A percentile compares a stretch with the other conserved stretches of the same genome.
phyloP scores from a whole-genome alignment of 2,329 filamentous ascomycete species.

The Sarocladiaceae sp. region DNA sequence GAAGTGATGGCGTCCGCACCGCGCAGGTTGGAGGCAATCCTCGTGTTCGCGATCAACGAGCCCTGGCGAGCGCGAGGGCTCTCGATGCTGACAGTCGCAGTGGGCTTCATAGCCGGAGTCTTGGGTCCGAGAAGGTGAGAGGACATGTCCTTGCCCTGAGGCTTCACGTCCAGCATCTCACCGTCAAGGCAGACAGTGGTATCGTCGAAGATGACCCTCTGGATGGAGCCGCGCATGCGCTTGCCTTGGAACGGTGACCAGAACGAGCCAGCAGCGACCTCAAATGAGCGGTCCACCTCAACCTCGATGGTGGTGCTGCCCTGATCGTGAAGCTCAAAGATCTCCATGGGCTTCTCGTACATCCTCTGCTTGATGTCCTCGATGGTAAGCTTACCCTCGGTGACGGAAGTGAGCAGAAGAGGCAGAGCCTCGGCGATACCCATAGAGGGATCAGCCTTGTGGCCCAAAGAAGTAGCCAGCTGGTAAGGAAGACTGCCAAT shows the following conservation, averaged over 20 bases:
- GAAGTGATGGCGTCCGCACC: constrained; percentile 20
- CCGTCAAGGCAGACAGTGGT: constrained; percentile 74
- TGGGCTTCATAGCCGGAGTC: constrained; percentile 56
- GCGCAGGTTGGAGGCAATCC: constrained; percentile 20
- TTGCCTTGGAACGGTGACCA: constrained; percentile 74
- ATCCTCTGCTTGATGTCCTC: constrained; percentile 69
- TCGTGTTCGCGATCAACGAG: constrained; percentile 25
- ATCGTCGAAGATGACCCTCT: constrained; percentile 71
- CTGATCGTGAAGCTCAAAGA: constrained; percentile 81
- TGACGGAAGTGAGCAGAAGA: constrained; percentile 70
- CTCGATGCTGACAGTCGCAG: constrained; percentile 23
- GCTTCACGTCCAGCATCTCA: constrained; percentile 47
- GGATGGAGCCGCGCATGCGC: constrained; percentile 64
- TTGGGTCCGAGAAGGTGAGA: constrained; percentile 53
- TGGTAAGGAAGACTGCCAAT: constrained; percentile 76
- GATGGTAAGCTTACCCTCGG: constrained; percentile 67
- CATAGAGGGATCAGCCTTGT: constrained; percentile 52
- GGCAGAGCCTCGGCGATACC: constrained; percentile 73
- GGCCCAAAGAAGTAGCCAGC: constrained; percentile 54
- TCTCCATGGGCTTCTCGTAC: constrained; percentile 74
- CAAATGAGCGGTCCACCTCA: constrained; percentile 69
- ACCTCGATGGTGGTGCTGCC: constrained; percentile 68
- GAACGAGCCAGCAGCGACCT: constrained; percentile 38
- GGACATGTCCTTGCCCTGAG: constrained; percentile 72
- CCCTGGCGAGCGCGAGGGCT: constrained; percentile 30